These are phyloP conservation scores for Metarhizium anisopliae DNA, from an alignment of 2,329 filamentous ascomycete species.

Conservation along the genomic window DNA sequence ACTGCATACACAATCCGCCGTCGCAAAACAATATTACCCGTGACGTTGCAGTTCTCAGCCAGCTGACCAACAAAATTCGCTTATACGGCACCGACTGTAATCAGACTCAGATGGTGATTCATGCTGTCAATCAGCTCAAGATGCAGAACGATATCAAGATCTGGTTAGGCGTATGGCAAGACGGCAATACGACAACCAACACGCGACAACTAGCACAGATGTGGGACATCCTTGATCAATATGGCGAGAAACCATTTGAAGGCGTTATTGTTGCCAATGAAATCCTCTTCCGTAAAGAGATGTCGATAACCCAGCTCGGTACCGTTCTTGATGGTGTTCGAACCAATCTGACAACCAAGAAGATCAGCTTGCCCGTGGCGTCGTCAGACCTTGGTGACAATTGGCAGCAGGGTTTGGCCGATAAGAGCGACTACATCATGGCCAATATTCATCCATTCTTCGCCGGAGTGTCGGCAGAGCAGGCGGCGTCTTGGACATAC, in stretches of 20 bases:
- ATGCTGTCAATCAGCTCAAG: conserved; percentile 66
- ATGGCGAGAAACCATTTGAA: conserved; percentile 62
- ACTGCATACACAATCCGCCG: conserved; percentile 66
- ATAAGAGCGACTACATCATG: conserved; percentile 80
- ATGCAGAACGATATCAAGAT: conserved; percentile 69
- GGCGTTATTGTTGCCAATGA: conserved; percentile 78
- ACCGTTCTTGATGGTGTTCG: conserved; percentile 59
- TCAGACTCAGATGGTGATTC: conserved; percentile 87
- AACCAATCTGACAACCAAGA: conserved; percentile 58
- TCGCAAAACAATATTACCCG: conserved; percentile 92
- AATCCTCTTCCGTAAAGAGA: conserved; percentile 67
- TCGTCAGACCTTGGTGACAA: conserved; percentile 85
- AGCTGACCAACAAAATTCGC: conserved; percentile 79
- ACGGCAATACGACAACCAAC: conserved; percentile 75
- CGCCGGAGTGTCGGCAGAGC: conserved; percentile 59
- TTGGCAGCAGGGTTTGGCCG: conserved; percentile 64
- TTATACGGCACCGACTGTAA: conserved; percentile 97
- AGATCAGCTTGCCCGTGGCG: conserved; percentile 66
- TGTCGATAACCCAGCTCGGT: conserved; percentile 56
- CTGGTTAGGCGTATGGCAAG: conserved; percentile 93
- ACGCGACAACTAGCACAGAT: conserved; percentile 72
- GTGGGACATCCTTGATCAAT: conserved; percentile 69
- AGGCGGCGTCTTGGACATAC: conserved; percentile 73
- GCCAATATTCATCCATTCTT: conserved; percentile 97
- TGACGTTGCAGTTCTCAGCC: conserved; percentile 81